Percentiles rank a stretch among this genome's conserved stretches.
phyloP scores from a whole-genome alignment of 164 flowering plant genomes.

The Echeveria elegans region DNA sequence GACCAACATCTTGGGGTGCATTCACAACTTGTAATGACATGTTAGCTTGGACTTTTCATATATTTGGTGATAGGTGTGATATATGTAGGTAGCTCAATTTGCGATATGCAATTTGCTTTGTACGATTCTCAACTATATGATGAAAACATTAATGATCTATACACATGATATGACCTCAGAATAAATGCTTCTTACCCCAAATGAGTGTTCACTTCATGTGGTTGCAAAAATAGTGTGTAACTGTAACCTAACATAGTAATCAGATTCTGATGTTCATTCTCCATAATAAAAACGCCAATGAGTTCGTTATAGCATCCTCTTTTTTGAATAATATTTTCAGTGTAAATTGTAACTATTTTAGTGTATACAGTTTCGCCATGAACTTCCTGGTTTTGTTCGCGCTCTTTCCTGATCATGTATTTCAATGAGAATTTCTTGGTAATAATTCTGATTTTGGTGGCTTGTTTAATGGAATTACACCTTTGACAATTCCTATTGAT shows the following conservation, averaged over 20 bases:
- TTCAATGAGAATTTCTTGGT: neutral
- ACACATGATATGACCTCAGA: slow-evolving; percentile 2
- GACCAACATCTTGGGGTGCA: neutral
- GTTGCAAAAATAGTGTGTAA: neutral
- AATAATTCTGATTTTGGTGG: neutral
- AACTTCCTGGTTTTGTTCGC: neutral
- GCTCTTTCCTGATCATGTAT: neutral
- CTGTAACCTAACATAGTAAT: neutral
- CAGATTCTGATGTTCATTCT: neutral
- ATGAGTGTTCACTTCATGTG: neutral
- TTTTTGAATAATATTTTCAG: neutral
- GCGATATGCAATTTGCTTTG: neutral
- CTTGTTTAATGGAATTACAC: neutral
- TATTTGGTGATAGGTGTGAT: neutral
- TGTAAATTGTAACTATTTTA: neutral
- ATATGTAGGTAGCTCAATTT: neutral
- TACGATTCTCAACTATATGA: slow-evolving; percentile 4
- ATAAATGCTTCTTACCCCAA: neutral
- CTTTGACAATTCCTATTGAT: neutral
- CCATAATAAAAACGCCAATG: no score
- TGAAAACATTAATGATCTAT: neutral
- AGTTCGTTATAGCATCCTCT: neutral
- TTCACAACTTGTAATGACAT: slow-evolving; percentile 1
- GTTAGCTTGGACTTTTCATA: neutral
- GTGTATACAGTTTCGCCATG: neutral